phyloP scores from a whole-genome alignment of 2,329 filamentous ascomycete species.

The Ceratocystis colombiana region DNA sequence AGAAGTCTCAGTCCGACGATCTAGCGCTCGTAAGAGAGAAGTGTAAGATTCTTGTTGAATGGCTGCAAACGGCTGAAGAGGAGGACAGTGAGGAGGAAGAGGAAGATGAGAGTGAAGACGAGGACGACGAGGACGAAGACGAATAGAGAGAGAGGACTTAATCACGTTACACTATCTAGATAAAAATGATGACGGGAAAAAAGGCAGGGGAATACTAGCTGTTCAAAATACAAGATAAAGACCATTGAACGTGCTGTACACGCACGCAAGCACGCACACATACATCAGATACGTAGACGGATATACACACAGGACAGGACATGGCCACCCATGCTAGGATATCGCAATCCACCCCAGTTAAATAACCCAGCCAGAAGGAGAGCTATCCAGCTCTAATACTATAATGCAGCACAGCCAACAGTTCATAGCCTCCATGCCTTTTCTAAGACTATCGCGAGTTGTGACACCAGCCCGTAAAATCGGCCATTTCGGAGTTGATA shows the following conservation, averaged over 20 bases:
- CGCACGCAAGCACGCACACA: too few relatives aligned
- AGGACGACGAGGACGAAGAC: constrained; percentile 28
- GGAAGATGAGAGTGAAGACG: constrained; percentile 27
- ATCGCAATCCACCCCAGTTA: too few relatives aligned
- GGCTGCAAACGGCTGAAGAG: constrained; percentile 66
- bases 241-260: not conserved
- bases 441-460: too few relatives aligned
- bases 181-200: not conserved
- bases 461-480: too few relatives aligned
- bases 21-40: constrained; percentile 57
- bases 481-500: too few relatives aligned
- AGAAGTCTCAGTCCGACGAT: constrained; percentile 54
- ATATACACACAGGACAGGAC: too few relatives aligned
- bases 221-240: not conserved
- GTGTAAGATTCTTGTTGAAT: constrained; percentile 70
- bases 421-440: too few relatives aligned
- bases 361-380: too few relatives aligned
- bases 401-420: too few relatives aligned
- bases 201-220: not conserved
- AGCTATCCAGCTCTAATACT: too few relatives aligned
- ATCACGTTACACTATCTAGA: not conserved
- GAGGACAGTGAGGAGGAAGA: constrained; percentile 36
- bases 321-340: too few relatives aligned
- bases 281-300: too few relatives aligned
- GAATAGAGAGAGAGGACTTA: not conserved